Percentiles rank a stretch among this genome's conserved stretches.
Conservation (phyloP, 257 asterid species). For the Craterostigma plantagineum region DNA sequence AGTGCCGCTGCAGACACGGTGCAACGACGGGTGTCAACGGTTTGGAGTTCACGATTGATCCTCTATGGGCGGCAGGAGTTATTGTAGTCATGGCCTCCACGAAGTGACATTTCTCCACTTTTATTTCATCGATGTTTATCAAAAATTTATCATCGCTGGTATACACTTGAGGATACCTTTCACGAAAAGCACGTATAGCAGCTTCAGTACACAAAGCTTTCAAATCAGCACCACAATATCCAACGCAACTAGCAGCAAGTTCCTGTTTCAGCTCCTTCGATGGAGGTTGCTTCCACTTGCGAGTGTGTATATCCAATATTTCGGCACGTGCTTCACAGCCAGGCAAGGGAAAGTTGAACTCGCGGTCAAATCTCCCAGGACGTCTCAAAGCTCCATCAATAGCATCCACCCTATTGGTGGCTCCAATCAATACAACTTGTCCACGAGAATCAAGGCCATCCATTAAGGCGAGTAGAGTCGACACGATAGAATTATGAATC, state of each 20-base stretch:
- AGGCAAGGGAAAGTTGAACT: slow-evolving; percentile 88
- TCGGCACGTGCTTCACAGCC: slow-evolving; percentile 97
- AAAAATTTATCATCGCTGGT: slow-evolving; percentile 89
- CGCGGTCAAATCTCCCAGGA: slow-evolving; percentile 98
- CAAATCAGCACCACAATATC: slow-evolving; percentile 97
- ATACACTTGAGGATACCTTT: slow-evolving; percentile 96
- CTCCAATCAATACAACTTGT: slow-evolving; percentile 97
- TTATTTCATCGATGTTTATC: slow-evolving; percentile 88
- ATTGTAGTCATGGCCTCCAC: slow-evolving; percentile 87
- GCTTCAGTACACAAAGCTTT: slow-evolving; percentile 99
- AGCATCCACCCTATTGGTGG: slow-evolving; percentile 95
- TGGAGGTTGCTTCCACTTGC: slow-evolving; percentile 95
- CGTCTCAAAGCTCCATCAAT: slow-evolving; percentile 99
- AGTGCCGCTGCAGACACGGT: slow-evolving; percentile 62
- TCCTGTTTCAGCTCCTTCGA: slow-evolving; percentile 66
- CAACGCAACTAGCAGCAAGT: slow-evolving; percentile 99
- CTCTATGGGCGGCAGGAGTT: slow-evolving; percentile 99
- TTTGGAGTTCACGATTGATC: slow-evolving; percentile 82
- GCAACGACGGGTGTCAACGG: slow-evolving; percentile 76
- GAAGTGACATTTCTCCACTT: slow-evolving; percentile 75
- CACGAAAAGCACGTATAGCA: slow-evolving; percentile 97
- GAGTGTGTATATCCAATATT: slow-evolving; percentile 83
- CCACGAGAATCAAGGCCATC: slow-evolving; percentile 99
- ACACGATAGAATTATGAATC: slow-evolving; percentile 94
- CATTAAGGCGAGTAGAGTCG: slow-evolving; percentile 94